phyloP scores from a whole-genome alignment of 2,329 filamentous ascomycete genomes.

The Hypoxylon sp. region DNA sequence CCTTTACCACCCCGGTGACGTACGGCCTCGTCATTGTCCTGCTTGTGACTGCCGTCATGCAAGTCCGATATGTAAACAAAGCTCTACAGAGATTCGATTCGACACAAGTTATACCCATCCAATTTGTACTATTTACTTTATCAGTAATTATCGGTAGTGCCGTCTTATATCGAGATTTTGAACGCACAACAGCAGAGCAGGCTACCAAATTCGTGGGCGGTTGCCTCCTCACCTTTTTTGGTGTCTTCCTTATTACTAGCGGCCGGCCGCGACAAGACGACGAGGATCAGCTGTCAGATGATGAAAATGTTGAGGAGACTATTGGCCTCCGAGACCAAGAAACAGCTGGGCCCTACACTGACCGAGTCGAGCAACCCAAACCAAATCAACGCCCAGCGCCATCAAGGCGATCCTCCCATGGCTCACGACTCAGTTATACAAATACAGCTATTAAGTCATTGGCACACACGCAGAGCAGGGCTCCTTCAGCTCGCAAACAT shows the following conservation, averaged over 20 bases:
- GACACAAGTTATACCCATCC: slow-evolving; percentile 96
- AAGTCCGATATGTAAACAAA: slow-evolving; percentile 96
- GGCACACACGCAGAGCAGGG: slow-evolving; percentile 54
- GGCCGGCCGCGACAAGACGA: slow-evolving; percentile 74
- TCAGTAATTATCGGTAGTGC: slow-evolving; percentile 96
- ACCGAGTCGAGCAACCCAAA: slow-evolving; percentile 44
- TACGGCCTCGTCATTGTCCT: slow-evolving; percentile 88
- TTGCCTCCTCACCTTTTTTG: slow-evolving; percentile 92
- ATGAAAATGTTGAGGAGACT: slow-evolving; percentile 74
- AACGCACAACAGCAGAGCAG: slow-evolving; percentile 80
- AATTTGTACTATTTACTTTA: slow-evolving; percentile 96
- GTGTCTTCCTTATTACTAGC: slow-evolving; percentile 97
- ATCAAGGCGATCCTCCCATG: slow-evolving; percentile 66
- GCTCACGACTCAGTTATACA: slow-evolving; percentile 64
- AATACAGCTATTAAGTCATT: slow-evolving; percentile 57
- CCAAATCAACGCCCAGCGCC: slow-evolving; percentile 38
- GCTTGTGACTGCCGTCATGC: slow-evolving; percentile 89
- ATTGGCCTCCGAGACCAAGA: slow-evolving; percentile 69
- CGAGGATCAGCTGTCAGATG: slow-evolving; percentile 71
- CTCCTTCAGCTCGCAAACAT: slow-evolving; percentile 57
- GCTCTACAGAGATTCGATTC: slow-evolving; percentile 93
- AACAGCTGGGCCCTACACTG: slow-evolving; percentile 57
- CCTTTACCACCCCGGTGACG: slow-evolving; percentile 91
- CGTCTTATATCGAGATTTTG: slow-evolving; percentile 94
- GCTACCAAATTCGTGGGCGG: slow-evolving; percentile 90